Conservation (phyloP, 2,329 filamentous ascomycete species). For the Fusarium tuaranense region DNA sequence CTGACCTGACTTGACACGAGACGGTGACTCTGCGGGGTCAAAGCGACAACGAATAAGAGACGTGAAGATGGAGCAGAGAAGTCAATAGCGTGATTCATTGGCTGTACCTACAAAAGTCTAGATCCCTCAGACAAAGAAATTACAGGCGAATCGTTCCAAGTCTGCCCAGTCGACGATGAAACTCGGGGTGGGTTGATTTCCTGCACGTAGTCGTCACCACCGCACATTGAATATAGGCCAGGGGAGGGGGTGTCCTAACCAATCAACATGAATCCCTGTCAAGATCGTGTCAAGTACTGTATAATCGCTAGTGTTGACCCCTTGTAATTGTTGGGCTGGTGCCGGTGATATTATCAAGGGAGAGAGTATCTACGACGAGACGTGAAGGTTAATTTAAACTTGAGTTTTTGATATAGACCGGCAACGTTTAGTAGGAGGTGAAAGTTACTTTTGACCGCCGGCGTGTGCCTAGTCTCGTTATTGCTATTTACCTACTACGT, state of each 20-base stretch:
- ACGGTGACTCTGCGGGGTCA: neutral
- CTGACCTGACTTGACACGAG: neutral
- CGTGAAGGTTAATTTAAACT: neutral
- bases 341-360: neutral
- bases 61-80: neutral
- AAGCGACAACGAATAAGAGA: neutral
- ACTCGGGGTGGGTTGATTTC: constrained; percentile 1
- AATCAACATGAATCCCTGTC: neutral
- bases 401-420: neutral
- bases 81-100: neutral
- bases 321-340: neutral
- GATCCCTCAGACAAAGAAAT: constrained; percentile 2
- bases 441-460: neutral
- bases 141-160: constrained; percentile 1
- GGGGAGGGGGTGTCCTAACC: neutral
- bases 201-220: neutral
- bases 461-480: neutral
- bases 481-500: neutral
- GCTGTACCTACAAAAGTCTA: neutral
- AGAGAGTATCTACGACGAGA: neutral
- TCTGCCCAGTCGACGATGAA: neutral
- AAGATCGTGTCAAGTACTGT: no score
- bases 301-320: neutral
- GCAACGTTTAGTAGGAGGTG: neutral
- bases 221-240: constrained; percentile 1